A percentile compares a stretch with the other conserved stretches of the same genome.
These are phyloP conservation scores for Lactarius vividus DNA, from an alignment of 768 basidiomycete genomes.

Conservation along the genomic window DNA sequence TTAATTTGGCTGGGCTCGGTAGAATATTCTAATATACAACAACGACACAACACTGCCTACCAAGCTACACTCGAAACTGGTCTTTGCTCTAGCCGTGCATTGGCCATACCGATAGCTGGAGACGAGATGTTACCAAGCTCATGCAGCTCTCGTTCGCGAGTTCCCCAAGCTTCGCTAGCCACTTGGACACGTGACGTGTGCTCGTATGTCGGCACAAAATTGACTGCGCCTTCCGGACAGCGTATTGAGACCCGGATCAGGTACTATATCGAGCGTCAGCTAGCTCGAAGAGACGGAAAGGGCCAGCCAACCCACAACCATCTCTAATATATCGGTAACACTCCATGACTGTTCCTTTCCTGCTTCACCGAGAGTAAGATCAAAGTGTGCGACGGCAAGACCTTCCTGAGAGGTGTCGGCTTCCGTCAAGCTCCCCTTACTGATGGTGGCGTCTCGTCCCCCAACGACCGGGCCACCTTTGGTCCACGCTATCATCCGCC, in stretches of 20 bases:
- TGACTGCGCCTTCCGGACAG: constrained; percentile 33
- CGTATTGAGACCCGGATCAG: constrained; percentile 37
- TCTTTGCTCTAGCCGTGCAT: constrained; percentile 19
- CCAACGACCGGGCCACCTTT: constrained; percentile 31
- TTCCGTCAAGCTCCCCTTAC: constrained; percentile 28
- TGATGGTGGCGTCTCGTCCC: constrained; percentile 33
- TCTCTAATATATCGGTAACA: constrained; percentile 34
- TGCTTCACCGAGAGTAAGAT: constrained; percentile 38
- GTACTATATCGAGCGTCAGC: constrained; percentile 36
- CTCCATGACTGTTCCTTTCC: constrained; percentile 41
- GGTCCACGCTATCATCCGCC: constrained; percentile 35
- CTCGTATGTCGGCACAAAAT: constrained; percentile 38
- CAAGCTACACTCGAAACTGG: constrained; percentile 14
- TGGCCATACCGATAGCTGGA: constrained; percentile 41
- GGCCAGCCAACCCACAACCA: constrained; percentile 30
- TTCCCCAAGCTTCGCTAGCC: constrained; percentile 42
- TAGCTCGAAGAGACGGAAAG: background rate
- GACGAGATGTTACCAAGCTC: constrained; percentile 39
- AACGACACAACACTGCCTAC: background rate
- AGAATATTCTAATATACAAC: background rate
- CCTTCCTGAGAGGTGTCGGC: constrained; percentile 40
- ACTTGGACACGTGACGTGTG: constrained; percentile 39
- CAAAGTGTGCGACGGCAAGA: constrained; percentile 35
- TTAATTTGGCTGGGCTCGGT: background rate
- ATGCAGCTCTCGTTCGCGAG: constrained; percentile 38